These are phyloP conservation scores for Fusarium sp. DNA, from an alignment of 2,329 filamentous ascomycete species.

Conservation along the genomic window DNA sequence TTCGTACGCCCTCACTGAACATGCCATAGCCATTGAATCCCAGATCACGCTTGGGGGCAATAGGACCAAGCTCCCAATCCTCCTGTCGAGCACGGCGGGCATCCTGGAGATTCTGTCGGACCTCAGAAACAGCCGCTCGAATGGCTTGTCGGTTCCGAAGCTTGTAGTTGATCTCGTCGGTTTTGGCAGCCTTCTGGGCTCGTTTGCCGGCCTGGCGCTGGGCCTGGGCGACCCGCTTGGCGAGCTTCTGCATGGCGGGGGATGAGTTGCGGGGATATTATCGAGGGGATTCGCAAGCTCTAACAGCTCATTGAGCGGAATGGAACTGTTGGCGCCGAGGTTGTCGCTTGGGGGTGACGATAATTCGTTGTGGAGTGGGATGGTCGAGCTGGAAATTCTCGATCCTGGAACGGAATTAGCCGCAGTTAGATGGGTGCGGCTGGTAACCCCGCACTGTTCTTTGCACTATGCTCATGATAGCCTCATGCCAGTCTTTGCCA, in stretches of 20 bases:
- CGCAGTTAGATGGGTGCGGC: conserved; percentile 26
- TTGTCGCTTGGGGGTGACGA: conserved; percentile 44
- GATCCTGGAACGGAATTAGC: conserved; percentile 40
- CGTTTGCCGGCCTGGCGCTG: conserved; percentile 72
- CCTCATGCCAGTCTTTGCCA: conserved; percentile 10
- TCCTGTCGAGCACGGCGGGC: conserved; percentile 71
- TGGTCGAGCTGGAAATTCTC: conserved; percentile 49
- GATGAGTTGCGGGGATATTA: conserved; percentile 17
- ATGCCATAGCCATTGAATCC: conserved; percentile 74
- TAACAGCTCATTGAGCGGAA: conserved; percentile 47
- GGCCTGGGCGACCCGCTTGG: conserved; percentile 74
- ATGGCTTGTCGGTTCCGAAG: conserved; percentile 52
- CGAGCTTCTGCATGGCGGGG: conserved; percentile 76
- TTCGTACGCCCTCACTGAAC: conserved; percentile 54
- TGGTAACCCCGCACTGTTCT: background rate
- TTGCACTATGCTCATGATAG: conserved; percentile 40
- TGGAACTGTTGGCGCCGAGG: conserved; percentile 42
- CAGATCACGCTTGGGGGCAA: conserved; percentile 82
- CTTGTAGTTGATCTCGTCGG: conserved; percentile 48
- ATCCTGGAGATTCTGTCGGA: conserved; percentile 54
- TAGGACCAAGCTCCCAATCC: conserved; percentile 81
- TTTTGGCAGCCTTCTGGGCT: conserved; percentile 55
- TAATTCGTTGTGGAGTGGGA: conserved; percentile 47
- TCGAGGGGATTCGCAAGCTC: conserved; percentile 36
- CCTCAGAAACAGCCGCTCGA: conserved; percentile 51